Evolutionary conservation across 768 basidiomycete genomes (phyloP), one percentile per base, ranked within the genome.

Genomic region (Fomitopsis pulvina): DNA sequence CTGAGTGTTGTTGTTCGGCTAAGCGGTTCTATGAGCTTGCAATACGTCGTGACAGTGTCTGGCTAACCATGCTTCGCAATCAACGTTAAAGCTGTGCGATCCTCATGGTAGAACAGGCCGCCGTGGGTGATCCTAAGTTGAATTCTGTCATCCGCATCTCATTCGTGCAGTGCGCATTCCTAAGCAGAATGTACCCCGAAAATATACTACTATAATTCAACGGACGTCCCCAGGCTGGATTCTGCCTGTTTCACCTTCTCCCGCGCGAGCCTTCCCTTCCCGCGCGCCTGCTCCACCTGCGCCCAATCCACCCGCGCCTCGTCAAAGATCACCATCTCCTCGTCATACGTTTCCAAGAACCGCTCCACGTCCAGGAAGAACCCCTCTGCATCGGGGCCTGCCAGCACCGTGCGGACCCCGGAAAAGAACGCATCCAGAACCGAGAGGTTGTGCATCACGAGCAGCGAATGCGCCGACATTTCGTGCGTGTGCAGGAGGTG

Each of bases 401-500:
- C 54, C 38, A 73, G 60, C 11, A 69, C 52, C 0, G 49, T 37
- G 44, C 90, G 75, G 1, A 92, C 68, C 0, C 77, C 78, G 0
- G 66, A 66, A 40, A 92, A 79, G 61, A 93, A 88, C 1, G 67
- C 62, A 34, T 82, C 77, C 24, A 90, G 66, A 1, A 92, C 76
- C 0, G 76, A 62, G 25, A 90, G 70, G 56, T 93, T 94, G 64
- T 94, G 92, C 66, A 81, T 72, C 10, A 73, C 75, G 16, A 93
- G 76, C 21, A 92, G 64, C 3, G 87, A 61, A 56, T 93, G 88
- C 0, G 88, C 84, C 0, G 83, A 80, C 91, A 94, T 92, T 64
- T 94, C 92, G 64, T 93, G 92, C 5, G 91, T 91, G 45, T 85
- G 83, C 29, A 92, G 68, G 12, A 94, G 77, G 57, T 94, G 91